Evolutionary conservation across 78 protist species (phyloP), one percentile per base, ranked within the genome.

Genomic region (Bigelowiella natans): DNA sequence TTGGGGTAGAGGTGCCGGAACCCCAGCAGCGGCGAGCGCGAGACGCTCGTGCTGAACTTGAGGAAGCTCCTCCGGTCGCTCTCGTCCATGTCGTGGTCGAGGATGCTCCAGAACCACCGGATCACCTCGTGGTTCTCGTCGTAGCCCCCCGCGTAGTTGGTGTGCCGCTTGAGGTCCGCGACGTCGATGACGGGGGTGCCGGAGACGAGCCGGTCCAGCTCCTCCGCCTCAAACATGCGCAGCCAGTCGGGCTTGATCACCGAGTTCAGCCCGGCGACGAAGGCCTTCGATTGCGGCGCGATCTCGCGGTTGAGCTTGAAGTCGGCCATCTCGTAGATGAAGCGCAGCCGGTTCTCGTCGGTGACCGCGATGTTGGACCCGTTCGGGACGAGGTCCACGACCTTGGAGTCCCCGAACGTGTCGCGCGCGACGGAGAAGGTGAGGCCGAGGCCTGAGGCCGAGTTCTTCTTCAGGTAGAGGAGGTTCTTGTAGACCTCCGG

Each of bases 41-140:
- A 83, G 11, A 7, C 11, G 86, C 38, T 30, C 31, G 93, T 93
- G 63, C 2, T 82, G 85, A 93, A 93, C 1, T 1, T 11, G 39
- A 93, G 89, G 37, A 93, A 36, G 82, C 28, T n/a, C 3, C 38
- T 18, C 7, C 29, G 86, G 3, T 83, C 86, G 39, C 31, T 83
- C 38, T 83, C 38, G 11, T 83, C 86, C 3, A 83, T 31, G 38
- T 83, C 86, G 7, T 51, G 73, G 38, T 83, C 86, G 37, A 83
- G 11, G 38, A 83, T 28, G 29, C 31, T 26, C 86, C 86, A 83
- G 11, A 83, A 83, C 86, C 86, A 83, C 38, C 11, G 39, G 29
- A 89, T 89, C 38, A 40, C 34, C 29, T 63, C 38, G 82, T 91
- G 92, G 29, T 40, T n/a, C 30, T 40, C 38, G 64, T 1, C 2